Evolutionary conservation across 805 yeast species (phyloP), one percentile per base, ranked within the genome.

Genomic region (Nematodospora valgi): DNA sequence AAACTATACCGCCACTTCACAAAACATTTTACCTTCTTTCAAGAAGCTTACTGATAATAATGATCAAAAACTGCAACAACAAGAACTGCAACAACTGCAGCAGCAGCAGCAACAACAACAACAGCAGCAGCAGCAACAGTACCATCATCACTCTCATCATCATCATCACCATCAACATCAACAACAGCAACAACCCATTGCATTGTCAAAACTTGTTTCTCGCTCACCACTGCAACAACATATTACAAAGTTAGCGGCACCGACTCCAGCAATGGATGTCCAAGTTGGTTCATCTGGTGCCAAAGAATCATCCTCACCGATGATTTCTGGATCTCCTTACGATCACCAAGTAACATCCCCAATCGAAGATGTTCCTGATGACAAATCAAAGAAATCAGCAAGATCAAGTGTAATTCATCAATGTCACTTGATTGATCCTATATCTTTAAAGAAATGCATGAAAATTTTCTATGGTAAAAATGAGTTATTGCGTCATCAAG

Each of bases 401-500:
- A 42, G 39, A 34, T 23, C 39, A 12, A 59, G 59, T 9, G 62
- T 52, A 0, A 59, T 61, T n/a, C 72, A 67, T 41, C 71, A 65
- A 44, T 67, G 72, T 42, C 64, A 61, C 41, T 49, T 62, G 21
- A 44, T 48, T 5, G 70, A 64, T 40, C 68, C 71, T 5, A 36
- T 37, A 5, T 49, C 60, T 4, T 38, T 46, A 16, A 44, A 49
- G 20, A 58, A 62, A 21, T 67, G 72, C 39, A 45, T 56, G 23
- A 66, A 65, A 46, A 58, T 65, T 1, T 67, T 67, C 33, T 64
- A 67, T 40, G 72, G 72, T 11, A 66, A 62, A 37, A 66, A 64
- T 41, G 72, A 66, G 43, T 51, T 67, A 30, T 51, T 63, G 24
- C 47, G 72, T 38, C 72, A 67, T 47, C 70, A 67, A 41, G 72